These are phyloP conservation scores for Leucogyrophana mollusca DNA, from an alignment of 768 basidiomycete species.

Conservation along the genomic window DNA sequence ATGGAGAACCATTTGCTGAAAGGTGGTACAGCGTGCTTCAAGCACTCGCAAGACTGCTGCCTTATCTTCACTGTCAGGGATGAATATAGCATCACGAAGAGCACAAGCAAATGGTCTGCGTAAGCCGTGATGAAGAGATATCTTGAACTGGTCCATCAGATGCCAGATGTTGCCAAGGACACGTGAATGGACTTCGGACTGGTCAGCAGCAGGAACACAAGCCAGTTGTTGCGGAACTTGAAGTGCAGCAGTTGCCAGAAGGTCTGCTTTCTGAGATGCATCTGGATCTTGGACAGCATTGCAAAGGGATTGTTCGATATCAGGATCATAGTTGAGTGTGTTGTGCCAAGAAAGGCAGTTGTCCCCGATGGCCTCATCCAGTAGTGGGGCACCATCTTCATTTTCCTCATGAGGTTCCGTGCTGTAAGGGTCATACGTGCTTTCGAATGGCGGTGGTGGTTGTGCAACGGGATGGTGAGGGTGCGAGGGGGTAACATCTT, in stretches of 20 bases:
- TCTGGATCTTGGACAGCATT: not conserved
- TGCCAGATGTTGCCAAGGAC: not conserved
- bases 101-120: slow-evolving; percentile 17
- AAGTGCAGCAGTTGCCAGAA: too few relatives aligned
- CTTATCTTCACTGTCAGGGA: slow-evolving; percentile 21
- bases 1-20: slow-evolving; percentile 4
- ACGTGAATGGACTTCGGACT: too few relatives aligned
- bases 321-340: too few relatives aligned
- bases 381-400: too few relatives aligned
- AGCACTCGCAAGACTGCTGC: slow-evolving; percentile 2
- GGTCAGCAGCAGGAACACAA: too few relatives aligned
- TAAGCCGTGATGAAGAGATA: slow-evolving; percentile 24
- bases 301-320: not conserved
- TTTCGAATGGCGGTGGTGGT: too few relatives aligned
- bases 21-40: slow-evolving; percentile 1
- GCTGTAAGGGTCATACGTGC: too few relatives aligned
- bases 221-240: not conserved
- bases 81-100: slow-evolving; percentile 22
- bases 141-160: slow-evolving; percentile 27
- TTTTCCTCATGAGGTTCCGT: too few relatives aligned
- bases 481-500: too few relatives aligned
- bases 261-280: not conserved
- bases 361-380: too few relatives aligned
- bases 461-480: too few relatives aligned
- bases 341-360: too few relatives aligned